These are phyloP conservation scores for Starmera stellimalicola DNA, from an alignment of 1,139 yeast genomes.

Conservation along the genomic window DNA sequence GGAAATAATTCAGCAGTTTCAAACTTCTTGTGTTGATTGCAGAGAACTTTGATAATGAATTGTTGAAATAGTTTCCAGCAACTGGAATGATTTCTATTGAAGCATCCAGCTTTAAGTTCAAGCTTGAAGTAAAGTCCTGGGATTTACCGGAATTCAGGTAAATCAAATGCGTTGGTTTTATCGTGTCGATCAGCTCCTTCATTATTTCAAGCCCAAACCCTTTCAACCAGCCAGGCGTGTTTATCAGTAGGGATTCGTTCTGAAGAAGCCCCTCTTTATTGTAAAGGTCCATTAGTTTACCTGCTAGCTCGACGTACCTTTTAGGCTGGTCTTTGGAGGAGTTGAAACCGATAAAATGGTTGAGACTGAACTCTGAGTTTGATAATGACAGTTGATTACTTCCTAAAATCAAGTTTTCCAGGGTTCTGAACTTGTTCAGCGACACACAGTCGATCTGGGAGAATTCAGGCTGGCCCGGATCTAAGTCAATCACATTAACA, in stretches of 20 bases:
- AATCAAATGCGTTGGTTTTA: slow-evolving; percentile 49
- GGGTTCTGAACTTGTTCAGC: slow-evolving; percentile 15
- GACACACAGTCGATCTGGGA: slow-evolving; percentile 54
- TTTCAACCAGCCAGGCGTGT: slow-evolving; percentile 91
- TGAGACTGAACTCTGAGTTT: slow-evolving; percentile 13
- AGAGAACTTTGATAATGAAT: slow-evolving; percentile 31
- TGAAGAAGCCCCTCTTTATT: slow-evolving; percentile 14
- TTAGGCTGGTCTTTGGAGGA: slow-evolving; percentile 67
- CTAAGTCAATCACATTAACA: slow-evolving; percentile 58
- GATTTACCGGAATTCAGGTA: slow-evolving; percentile 30
- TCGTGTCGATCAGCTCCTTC: slow-evolving; percentile 32
- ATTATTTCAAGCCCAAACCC: slow-evolving; percentile 76
- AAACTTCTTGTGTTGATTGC: slow-evolving; percentile 45
- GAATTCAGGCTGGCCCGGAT: slow-evolving; percentile 87
- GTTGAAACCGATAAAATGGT: slow-evolving; percentile 57
- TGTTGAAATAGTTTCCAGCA: slow-evolving; percentile 15
- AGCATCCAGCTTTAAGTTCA: slow-evolving; percentile 18
- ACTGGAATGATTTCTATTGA: slow-evolving; percentile 15
- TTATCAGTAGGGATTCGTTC: slow-evolving; percentile 40
- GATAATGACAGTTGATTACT: slow-evolving; percentile 16
- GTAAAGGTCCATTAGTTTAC: slow-evolving; percentile 32
- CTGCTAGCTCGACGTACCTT: slow-evolving; percentile 39
- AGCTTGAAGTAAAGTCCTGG: not conserved
- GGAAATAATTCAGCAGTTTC: slow-evolving; percentile 45
- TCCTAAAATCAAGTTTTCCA: slow-evolving; percentile 7